A percentile compares a stretch with the other conserved stretches of the same genome.
Conservation (phyloP, 108 stramenopile genomes). For the Skeletonema grethae region DNA sequence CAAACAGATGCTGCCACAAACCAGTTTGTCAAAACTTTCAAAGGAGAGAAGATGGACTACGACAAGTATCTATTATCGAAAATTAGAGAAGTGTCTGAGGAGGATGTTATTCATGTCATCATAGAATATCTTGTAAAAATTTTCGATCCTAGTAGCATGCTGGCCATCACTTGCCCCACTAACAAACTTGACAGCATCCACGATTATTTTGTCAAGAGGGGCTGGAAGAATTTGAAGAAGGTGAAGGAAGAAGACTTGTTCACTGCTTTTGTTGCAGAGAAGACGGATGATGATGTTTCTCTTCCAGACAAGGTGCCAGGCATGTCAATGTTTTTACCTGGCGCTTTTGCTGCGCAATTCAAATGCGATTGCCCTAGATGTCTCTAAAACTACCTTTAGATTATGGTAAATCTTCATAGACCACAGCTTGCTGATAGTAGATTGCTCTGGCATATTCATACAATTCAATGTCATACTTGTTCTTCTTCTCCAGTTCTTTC, state of each 20-base stretch:
- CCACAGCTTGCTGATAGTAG: conserved; percentile 21
- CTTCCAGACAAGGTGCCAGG: conserved; percentile 39
- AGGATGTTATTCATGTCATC: conserved; percentile 41
- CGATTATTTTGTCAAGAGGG: conserved; percentile 37
- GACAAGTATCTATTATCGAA: conserved; percentile 26
- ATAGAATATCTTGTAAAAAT: conserved; percentile 35
- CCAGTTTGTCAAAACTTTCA: conserved; percentile 42
- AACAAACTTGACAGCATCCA: conserved; percentile 45
- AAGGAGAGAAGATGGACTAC: conserved; percentile 44
- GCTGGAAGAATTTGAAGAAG: conserved; percentile 48
- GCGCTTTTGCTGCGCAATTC: conserved; percentile 44
- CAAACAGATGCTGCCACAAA: conserved; percentile 28
- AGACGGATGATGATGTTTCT: neutral
- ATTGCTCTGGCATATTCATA: conserved; percentile 42
- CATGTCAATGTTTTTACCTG: conserved; percentile 47
- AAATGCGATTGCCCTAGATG: conserved; percentile 34
- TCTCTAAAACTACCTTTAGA: neutral
- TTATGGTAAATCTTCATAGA: neutral
- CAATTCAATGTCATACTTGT: conserved; percentile 39
- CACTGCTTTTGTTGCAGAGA: conserved; percentile 30
- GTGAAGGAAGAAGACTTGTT: conserved; percentile 44
- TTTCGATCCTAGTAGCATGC: conserved; percentile 43
- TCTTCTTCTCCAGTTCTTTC: conserved; percentile 24
- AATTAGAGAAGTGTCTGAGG: conserved; percentile 29
- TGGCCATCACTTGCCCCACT: conserved; percentile 39